These are phyloP conservation scores for Penicillium sp. DNA, from an alignment of 2,329 filamentous ascomycete species.

Conservation along the genomic window DNA sequence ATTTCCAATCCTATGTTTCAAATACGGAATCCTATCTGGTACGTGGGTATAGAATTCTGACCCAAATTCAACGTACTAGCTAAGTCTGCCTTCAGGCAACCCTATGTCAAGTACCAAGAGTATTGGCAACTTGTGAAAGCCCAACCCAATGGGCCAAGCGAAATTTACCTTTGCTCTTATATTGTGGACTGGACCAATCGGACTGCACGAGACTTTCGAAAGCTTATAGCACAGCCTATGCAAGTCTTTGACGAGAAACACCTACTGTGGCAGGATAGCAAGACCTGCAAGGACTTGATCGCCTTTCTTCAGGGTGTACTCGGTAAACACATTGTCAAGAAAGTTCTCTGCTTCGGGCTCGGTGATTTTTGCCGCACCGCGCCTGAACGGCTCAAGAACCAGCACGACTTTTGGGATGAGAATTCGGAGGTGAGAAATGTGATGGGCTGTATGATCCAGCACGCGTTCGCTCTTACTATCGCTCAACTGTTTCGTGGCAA, in stretches of 20 bases:
- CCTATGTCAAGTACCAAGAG: constrained; percentile 26
- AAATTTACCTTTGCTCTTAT: constrained; percentile 29
- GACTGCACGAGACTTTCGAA: constrained; percentile 26
- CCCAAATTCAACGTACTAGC: constrained; percentile 13
- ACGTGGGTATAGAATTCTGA: constrained; percentile 22
- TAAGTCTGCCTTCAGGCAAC: constrained; percentile 25
- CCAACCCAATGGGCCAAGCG: constrained; percentile 23
- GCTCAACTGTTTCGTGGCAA: constrained; percentile 25
- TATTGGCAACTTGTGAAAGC: constrained; percentile 27
- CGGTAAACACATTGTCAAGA: constrained; percentile 22
- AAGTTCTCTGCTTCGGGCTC: constrained; percentile 27
- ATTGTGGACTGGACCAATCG: constrained; percentile 29
- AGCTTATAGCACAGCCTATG: constrained; percentile 25
- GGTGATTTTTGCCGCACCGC: constrained; percentile 27
- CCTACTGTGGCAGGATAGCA: constrained; percentile 27
- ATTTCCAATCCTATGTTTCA: constrained; percentile 28
- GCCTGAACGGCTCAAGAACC: constrained; percentile 25
- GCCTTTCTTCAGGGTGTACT: constrained; percentile 22
- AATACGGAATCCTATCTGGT: constrained; percentile 29
- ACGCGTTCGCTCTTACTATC: constrained; percentile 29
- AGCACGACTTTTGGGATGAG: constrained; percentile 22
- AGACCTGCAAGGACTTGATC: constrained; percentile 20
- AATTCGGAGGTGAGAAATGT: constrained; percentile 20
- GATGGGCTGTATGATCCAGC: constrained; percentile 23
- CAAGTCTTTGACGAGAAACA: constrained; percentile 27